Evolutionary conservation across 805 yeast genomes (phyloP), one percentile per base, ranked within the genome.

Genomic region (Barnettozyma sp.): DNA sequence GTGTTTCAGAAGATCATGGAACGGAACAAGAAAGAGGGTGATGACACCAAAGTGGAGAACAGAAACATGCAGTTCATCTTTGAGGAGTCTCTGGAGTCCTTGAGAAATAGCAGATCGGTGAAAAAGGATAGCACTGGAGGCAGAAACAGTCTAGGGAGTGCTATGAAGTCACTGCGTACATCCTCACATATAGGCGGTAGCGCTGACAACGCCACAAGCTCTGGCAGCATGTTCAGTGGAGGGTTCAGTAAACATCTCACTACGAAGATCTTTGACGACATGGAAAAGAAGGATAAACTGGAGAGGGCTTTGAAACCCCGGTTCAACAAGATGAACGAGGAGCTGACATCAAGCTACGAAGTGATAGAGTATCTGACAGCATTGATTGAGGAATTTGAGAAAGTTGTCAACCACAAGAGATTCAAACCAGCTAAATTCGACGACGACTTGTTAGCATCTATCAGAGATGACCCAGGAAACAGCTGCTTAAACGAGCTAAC

Each of bases 261-360:
- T 4, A 26, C 20, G 7, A 31, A 16, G 18, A 26, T 36, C 9
- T 11, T 36, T 10, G 30, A 36, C 6, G 35, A 36, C 15, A n/a
- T 38, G 5, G 41, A 38, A 8, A 15, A 26, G 15, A 38, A 26
- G 28, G 27, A 33, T 17, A 38, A 34, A 17, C 14, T 38, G 6
- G 30, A 26, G 14, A 11, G 13, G 10, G 29, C 34, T 6, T 18
- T 38, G 20, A 14, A 20, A 14, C 17, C 8, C 1, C 23, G 24
- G 1, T 30, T 29, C 8, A 16, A 29, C 6, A 16, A 23, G 11
- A 22, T 35, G 33, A 11, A 22, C 13, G 20, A 8, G n/a, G 20
- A 8, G n/a, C 14, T 34, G 13, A 12, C 22, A 7, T 25, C 33
- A 4, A 34, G 26, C 17, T 27, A n/a, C 7, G 27, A 27, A 13